phyloP scores from a whole-genome alignment of 208 protist species.

The Kentomonas sorsogonicus region DNA sequence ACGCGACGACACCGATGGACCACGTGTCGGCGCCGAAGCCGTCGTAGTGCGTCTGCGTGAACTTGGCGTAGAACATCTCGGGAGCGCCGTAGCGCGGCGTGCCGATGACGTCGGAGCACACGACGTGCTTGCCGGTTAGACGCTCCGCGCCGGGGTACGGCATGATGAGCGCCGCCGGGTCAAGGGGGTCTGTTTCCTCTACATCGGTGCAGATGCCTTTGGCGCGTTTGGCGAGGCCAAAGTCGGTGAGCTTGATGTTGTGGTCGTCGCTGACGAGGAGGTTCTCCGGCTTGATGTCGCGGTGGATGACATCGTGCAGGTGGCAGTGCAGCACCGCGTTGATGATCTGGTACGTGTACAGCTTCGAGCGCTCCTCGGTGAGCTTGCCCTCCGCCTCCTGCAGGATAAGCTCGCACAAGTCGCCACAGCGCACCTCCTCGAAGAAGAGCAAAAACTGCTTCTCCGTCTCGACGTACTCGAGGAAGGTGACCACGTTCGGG shows the following conservation, averaged over 20 bases:
- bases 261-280: conserved; percentile 82
- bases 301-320: conserved; percentile 87
- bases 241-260: conserved; percentile 90
- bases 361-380: conserved; percentile 72
- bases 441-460: conserved; percentile 85
- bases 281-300: conserved; percentile 92
- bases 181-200: conserved; percentile 50
- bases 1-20: conserved; percentile 96
- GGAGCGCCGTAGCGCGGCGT: conserved; percentile 88
- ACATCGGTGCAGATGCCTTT: conserved; percentile 69
- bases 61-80: conserved; percentile 91
- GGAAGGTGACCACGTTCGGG: conserved; percentile 84
- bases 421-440: conserved; percentile 79
- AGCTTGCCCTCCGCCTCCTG: conserved; percentile 72
- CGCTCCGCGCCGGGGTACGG: conserved; percentile 73
- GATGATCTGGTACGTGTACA: conserved; percentile 88
- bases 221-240: conserved; percentile 81
- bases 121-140: conserved; percentile 72
- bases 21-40: conserved; percentile 94
- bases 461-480: conserved; percentile 85
- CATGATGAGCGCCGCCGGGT: conserved; percentile 67
- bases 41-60: conserved; percentile 90
- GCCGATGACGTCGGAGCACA: conserved; percentile 87
- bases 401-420: conserved; percentile 87
- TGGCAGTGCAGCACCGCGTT: conserved; percentile 89